Evolutionary conservation across 768 basidiomycete genomes (phyloP).

Genomic region (Kwoniella botswanensis): DNA sequence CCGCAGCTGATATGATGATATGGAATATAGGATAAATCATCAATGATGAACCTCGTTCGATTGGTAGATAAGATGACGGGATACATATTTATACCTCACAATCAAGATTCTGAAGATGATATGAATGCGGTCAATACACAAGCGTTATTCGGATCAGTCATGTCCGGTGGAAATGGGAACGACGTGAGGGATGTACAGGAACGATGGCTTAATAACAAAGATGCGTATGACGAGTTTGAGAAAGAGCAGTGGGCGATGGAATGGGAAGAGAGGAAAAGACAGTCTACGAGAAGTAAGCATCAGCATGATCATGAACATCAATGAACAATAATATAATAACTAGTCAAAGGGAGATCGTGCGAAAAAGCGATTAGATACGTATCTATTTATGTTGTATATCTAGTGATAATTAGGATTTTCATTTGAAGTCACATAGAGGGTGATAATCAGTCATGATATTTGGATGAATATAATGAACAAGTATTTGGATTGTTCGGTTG

Average conservation of each 20-base stretch:
- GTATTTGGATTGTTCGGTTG: too few species aligned
- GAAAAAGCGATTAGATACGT: background rate
- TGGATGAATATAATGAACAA: background rate
- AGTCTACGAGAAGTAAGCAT: background rate
- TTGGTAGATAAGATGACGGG: constrained; percentile 90
- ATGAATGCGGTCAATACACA: constrained; percentile 66
- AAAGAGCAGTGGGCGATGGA: constrained; percentile 74
- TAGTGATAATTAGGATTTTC: background rate
- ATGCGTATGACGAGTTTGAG: constrained; percentile 82
- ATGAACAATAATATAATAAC: background rate
- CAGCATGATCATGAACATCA: background rate
- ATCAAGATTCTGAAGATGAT: constrained; percentile 19
- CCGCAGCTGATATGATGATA: too few species aligned
- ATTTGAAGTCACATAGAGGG: background rate
- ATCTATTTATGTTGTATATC: background rate
- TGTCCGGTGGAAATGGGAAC: constrained; percentile 56
- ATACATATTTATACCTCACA: constrained; percentile 77
- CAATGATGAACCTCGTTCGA: constrained; percentile 86
- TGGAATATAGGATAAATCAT: constrained; percentile 76
- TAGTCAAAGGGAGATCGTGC: too few species aligned
- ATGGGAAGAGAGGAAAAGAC: constrained; percentile 39
- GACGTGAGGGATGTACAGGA: constrained; percentile 81
- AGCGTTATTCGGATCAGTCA: constrained; percentile 67
- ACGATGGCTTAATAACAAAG: constrained; percentile 85
- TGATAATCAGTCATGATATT: background rate